phyloP scores from a whole-genome alignment of 2,329 filamentous ascomycete genomes.

The Exophiala dermatitidis region DNA sequence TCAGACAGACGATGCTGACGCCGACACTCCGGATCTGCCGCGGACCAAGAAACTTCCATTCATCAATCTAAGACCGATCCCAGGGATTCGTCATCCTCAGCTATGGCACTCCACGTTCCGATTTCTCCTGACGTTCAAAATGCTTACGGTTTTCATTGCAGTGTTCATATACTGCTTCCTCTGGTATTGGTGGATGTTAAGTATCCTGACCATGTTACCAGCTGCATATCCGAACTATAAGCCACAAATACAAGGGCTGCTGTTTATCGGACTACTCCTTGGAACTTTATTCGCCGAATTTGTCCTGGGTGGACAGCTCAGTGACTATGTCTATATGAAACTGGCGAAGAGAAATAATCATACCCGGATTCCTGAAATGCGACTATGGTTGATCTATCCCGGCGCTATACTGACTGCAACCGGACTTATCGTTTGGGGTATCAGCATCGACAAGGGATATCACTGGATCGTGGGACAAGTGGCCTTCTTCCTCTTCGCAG shows the following conservation, averaged over 20 bases:
- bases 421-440: constrained; percentile 6
- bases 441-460: constrained; percentile 3
- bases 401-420: constrained; percentile 5
- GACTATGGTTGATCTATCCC: constrained; percentile 11
- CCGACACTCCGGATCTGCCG: not conserved
- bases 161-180: constrained; percentile 4
- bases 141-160: constrained; percentile 4
- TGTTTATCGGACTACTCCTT: constrained; percentile 6
- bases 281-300: constrained; percentile 9
- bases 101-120: not conserved
- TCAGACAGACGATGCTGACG: not conserved
- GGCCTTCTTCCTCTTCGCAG: constrained; percentile 11
- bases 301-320: constrained; percentile 9
- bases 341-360: constrained; percentile 2
- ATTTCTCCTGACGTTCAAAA: not conserved
- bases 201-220: constrained; percentile 6
- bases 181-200: constrained; percentile 13
- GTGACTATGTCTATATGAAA: constrained; percentile 5
- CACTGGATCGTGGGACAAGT: constrained; percentile 13
- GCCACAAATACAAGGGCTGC: constrained; percentile 7
- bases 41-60: constrained; percentile 7
- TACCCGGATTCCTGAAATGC: constrained; percentile 4
- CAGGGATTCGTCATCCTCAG: constrained; percentile 8
- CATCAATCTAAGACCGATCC: constrained; percentile 7
- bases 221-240: constrained; percentile 9